Conservation (phyloP, 495 filamentous ascomycete species). For the Annulohypoxylon bovei region DNA sequence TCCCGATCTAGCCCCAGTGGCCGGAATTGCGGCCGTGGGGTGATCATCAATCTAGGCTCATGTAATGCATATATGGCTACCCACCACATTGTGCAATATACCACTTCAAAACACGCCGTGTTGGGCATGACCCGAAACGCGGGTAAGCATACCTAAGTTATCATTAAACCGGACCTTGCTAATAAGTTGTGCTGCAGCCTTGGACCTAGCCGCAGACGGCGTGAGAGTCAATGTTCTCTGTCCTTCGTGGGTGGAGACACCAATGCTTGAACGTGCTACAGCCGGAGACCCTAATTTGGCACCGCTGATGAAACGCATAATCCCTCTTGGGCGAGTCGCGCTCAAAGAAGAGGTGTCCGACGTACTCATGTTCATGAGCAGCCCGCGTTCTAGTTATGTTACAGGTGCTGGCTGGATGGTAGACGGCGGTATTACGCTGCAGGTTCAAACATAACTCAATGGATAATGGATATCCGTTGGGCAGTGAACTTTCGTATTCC, state of each 20-base stretch:
- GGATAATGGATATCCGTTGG: no score
- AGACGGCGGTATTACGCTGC: constrained; percentile 35
- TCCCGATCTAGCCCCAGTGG: no score
- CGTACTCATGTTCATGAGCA: constrained; percentile 53
- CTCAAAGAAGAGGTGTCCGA: constrained; percentile 56
- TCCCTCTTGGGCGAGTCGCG: constrained; percentile 51
- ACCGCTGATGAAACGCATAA: constrained; percentile 17
- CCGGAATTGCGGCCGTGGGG: no score
- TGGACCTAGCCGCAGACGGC: constrained; percentile 44
- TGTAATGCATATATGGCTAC: neutral
- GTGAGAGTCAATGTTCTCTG: constrained; percentile 59
- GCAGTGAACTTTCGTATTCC: no score
- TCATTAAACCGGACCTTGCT: no score
- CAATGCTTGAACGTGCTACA: constrained; percentile 46
- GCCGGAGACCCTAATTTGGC: neutral
- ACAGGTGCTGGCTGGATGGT: constrained; percentile 46
- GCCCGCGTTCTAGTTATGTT: constrained; percentile 53
- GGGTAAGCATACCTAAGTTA: constrained; percentile 25
- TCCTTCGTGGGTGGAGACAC: constrained; percentile 56
- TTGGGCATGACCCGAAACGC: neutral
- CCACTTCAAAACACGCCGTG: neutral
- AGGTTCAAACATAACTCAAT: neutral
- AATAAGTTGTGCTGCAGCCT: no score
- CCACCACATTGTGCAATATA: neutral
- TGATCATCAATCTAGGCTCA: neutral